Base-by-base conservation (phyloP, 2,329 filamentous ascomycete genomes). In the Cytospora paraplurivora region DNA sequence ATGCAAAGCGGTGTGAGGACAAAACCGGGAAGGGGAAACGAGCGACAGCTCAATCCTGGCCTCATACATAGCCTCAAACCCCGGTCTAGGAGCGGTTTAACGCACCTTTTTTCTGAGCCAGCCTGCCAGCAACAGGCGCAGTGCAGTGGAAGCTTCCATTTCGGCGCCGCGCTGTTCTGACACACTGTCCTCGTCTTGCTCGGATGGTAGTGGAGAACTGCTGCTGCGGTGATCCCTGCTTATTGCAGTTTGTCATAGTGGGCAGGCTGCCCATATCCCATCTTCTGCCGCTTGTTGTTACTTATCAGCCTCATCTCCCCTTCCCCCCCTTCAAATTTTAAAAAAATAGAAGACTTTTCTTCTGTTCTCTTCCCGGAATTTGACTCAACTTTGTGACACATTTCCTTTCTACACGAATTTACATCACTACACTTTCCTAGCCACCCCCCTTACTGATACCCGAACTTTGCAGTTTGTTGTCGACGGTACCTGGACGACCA, bases 401-500 rank as follows among this genome's bases (percentile, higher is more conserved):
- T 33, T 21, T 51, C 35, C 52, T 41, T 37, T 41, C 3, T 12
- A 12, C 17, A 4, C 19, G 5, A 44, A 44, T 6, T 27, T 27
- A 44, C 17, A n/a, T n/a, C 17, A n/a, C 27, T 27, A 58, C 38
- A 32, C 47, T 6, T n/a, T 32, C 49, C 47, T 62, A 12, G 32
- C 6, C 34, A 34, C 27, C 38, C 38, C 13, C 56, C 47, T 66
- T 63, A 62, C 71, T 73, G 69, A 74, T 69, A 50, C 50, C 32
- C 61, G 17, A 47, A 59, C 54, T 62, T 65, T 70, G 10, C 75
- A 97, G 94, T 99, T 97, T 76, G 91, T 99, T 71, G 94, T 97
- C 69, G 92, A 99, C 84, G 92, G 91, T 70, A 86, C 85, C 70
- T 99, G 95, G 95, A 88, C 87, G 57, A 90, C 88, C 75, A 93